phyloP scores from a whole-genome alignment of 148 eudicot genomes.

The Vaccinium darrowii region DNA sequence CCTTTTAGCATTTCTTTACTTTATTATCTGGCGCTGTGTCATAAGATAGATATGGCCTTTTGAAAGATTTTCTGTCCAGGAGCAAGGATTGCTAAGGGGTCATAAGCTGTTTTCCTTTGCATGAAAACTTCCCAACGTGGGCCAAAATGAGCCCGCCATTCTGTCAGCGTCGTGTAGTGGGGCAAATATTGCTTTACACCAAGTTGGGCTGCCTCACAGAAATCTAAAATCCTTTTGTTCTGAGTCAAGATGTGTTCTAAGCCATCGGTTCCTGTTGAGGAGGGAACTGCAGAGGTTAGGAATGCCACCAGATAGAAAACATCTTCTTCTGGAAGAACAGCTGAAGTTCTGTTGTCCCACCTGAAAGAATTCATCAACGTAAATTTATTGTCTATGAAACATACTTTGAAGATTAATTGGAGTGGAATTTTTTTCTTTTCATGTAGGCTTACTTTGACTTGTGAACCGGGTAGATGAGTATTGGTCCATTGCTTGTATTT shows the following conservation, averaged over 20 bases:
- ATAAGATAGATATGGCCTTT: constrained; percentile 50
- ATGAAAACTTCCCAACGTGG: constrained; percentile 59
- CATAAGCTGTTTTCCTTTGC: constrained; percentile 66
- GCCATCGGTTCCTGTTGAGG: constrained; percentile 50
- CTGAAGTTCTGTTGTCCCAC: constrained; percentile 76
- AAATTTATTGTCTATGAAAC: not conserved
- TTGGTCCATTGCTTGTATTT: constrained; percentile 67
- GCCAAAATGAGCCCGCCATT: constrained; percentile 78
- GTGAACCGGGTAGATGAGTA: constrained; percentile 79
- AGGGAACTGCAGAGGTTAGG: constrained; percentile 60
- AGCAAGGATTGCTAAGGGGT: constrained; percentile 81
- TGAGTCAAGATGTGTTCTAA: constrained; percentile 47
- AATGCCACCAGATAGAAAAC: constrained; percentile 73
- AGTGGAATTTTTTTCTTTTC: not conserved
- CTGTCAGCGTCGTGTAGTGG: constrained; percentile 52
- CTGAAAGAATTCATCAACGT: constrained; percentile 28
- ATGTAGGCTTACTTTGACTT: constrained; percentile 48
- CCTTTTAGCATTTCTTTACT: not conserved
- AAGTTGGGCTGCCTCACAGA: constrained; percentile 43
- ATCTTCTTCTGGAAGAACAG: constrained; percentile 73
- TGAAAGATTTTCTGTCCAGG: constrained; percentile 87
- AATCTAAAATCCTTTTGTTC: constrained; percentile 55
- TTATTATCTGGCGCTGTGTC: constrained; percentile 21
- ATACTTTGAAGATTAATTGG: not conserved
- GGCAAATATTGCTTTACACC: constrained; percentile 81